These are phyloP conservation scores for Pseudomonodictys pantanalensis DNA, from an alignment of 495 filamentous ascomycete species.

Conservation along the genomic window DNA sequence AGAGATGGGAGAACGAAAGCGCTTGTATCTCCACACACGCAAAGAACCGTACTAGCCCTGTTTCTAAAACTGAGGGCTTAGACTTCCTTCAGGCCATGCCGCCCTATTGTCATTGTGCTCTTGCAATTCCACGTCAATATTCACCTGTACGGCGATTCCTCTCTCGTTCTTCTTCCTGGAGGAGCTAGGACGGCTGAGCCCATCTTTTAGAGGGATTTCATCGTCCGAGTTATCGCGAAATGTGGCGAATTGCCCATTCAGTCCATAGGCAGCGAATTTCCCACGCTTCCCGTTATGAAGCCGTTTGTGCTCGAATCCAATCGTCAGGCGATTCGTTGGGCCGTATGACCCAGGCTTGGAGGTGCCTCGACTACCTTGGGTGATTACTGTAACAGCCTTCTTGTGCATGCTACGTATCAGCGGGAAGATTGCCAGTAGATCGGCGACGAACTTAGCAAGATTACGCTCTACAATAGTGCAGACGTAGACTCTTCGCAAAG, in stretches of 20 bases:
- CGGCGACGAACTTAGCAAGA: conserved; percentile 6
- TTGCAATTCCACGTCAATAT: conserved; percentile 3
- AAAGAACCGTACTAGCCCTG: no score
- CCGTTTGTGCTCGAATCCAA: no score
- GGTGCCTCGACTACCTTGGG: background rate
- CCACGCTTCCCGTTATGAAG: no score
- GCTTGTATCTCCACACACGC: background rate
- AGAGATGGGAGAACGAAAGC: no score
- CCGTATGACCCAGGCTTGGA: background rate
- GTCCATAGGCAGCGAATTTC: background rate
- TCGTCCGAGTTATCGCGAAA: no score
- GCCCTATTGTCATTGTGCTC: background rate
- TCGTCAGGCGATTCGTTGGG: background rate
- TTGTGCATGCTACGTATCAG: background rate
- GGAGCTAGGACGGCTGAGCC: background rate
- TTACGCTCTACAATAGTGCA: conserved; percentile 4
- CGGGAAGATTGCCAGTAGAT: conserved; percentile 7
- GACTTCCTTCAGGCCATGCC: background rate
- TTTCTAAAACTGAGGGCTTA: no score
- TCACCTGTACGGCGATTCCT: background rate
- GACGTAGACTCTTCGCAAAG: conserved; percentile 6
- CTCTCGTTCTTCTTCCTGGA: background rate
- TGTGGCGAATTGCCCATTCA: no score
- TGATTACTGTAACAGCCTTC: background rate
- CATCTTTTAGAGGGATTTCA: background rate